These are phyloP conservation scores for Helianthus tuberosus DNA, from an alignment of 129 eudicot genomes.

Conservation along the genomic window DNA sequence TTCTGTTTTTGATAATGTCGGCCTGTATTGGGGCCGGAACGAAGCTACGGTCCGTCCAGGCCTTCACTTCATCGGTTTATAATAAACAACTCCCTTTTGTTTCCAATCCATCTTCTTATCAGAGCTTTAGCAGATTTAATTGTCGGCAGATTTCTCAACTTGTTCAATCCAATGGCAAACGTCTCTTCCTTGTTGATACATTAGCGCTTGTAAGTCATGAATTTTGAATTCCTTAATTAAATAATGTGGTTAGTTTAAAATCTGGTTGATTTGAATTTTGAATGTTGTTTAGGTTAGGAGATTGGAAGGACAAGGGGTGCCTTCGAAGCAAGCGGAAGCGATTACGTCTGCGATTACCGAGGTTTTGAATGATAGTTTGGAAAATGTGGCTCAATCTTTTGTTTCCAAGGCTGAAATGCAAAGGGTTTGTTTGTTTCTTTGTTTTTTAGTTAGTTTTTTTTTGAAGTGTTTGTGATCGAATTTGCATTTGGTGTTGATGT, in stretches of 20 bases:
- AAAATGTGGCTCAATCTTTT: conserved; percentile 79
- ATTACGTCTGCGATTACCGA: conserved; percentile 74
- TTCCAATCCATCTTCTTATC: conserved; percentile 5
- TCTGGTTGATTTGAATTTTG: neutral
- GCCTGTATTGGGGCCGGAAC: conserved; percentile 60
- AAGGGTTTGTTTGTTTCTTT: conserved; percentile 41
- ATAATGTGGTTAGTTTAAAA: neutral
- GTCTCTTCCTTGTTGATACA: conserved; percentile 85
- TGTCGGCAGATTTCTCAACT: conserved; percentile 60
- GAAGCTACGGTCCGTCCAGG: conserved; percentile 40
- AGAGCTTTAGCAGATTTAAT: conserved; percentile 24
- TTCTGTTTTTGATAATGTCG: conserved; percentile 50
- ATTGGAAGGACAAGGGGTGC: conserved; percentile 88
- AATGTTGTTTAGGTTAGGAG: conserved; percentile 65
- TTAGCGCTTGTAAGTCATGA: conserved; percentile 69
- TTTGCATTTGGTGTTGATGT: neutral
- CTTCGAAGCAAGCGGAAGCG: conserved; percentile 88
- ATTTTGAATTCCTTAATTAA: too few species aligned
- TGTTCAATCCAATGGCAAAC: conserved; percentile 64
- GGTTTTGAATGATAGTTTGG: conserved; percentile 81
- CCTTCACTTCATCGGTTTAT: conserved; percentile 19
- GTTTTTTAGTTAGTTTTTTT: neutral
- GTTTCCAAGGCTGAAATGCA: conserved; percentile 82
- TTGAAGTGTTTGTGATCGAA: conserved; percentile 5
- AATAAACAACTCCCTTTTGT: neutral